Percentiles rank a stretch among this genome's conserved stretches.
phyloP scores from a whole-genome alignment of 106 monocot genomes.

The Dioscorea zingiberensis region DNA sequence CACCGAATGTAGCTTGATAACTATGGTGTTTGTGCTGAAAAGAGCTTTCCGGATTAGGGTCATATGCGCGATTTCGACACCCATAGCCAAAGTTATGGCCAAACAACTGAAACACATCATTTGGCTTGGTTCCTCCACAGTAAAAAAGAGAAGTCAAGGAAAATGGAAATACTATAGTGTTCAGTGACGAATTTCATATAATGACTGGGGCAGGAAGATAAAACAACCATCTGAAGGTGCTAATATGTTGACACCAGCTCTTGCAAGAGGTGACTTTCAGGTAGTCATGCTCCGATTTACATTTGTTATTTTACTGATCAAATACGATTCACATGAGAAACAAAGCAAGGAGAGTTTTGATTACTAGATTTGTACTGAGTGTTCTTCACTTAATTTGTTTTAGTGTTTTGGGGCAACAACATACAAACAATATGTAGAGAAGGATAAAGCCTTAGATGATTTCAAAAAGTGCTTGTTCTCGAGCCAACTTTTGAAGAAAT shows the following conservation, averaged over 20 bases:
- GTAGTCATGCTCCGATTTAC: constrained; percentile 2
- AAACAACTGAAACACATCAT: too few relatives aligned
- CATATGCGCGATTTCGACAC: too few relatives aligned
- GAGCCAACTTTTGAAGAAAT: constrained; percentile 14
- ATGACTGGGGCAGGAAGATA: constrained; percentile 34
- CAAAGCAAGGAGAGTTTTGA: too few relatives aligned
- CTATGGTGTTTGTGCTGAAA: too few relatives aligned
- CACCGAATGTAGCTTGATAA: too few relatives aligned
- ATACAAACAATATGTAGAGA: constrained; percentile 10
- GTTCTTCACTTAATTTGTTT: neutral
- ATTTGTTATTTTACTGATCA: neutral
- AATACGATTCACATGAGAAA: neutral
- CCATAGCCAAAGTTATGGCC: too few relatives aligned
- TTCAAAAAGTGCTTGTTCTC: constrained; percentile 1
- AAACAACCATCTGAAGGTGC: constrained; percentile 31
- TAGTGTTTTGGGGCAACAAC: constrained; percentile 16
- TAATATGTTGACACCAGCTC: constrained; percentile 39
- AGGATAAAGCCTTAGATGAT: constrained; percentile 13
- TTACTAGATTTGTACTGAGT: neutral
- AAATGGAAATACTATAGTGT: constrained; percentile 34
- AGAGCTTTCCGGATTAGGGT: too few relatives aligned
- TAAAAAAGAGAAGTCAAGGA: constrained; percentile 29
- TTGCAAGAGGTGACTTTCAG: constrained; percentile 48
- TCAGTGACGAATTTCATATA: constrained; percentile 39
- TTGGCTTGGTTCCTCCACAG: too few relatives aligned